Percentiles rank a stretch among this genome's conserved stretches.
phyloP scores from a whole-genome alignment of 345 rosid genomes.

The Syzygium grande region DNA sequence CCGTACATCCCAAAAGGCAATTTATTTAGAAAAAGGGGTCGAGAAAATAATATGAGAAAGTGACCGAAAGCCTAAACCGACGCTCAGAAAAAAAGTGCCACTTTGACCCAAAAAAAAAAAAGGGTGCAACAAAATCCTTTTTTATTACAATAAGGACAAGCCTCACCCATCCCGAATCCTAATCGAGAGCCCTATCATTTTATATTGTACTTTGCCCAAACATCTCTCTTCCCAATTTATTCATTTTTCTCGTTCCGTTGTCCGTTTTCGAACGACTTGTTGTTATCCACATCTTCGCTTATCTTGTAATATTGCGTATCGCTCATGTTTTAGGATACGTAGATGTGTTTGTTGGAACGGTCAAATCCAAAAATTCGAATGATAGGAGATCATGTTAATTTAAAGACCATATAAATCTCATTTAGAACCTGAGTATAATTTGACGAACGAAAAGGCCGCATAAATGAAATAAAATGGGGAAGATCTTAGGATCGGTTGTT shows the following conservation, averaged over 20 bases:
- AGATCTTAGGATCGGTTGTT: neutral
- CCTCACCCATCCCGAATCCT: neutral
- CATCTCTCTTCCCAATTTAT: neutral
- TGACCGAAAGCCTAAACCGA: neutral
- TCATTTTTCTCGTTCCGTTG: neutral
- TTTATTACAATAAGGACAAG: neutral
- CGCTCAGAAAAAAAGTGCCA: neutral
- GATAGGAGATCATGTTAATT: neutral
- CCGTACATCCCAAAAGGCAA: neutral
- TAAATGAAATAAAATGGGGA: neutral
- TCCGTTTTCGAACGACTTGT: neutral
- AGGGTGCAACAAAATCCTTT: neutral
- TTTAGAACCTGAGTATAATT: too few species aligned
- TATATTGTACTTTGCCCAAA: neutral
- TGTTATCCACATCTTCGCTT: neutral
- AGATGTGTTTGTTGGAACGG: too few species aligned
- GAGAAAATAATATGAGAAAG: neutral
- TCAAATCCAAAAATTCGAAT: neutral
- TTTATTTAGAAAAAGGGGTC: neutral
- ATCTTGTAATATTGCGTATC: neutral
- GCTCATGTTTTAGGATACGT: neutral
- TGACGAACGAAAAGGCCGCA: neutral
- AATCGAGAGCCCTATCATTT: constrained; percentile 2
- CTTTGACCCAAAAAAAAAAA: neutral
- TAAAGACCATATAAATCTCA: neutral